Conservation (phyloP, 192 early-diverging fungal genomes). For the Geosiphon pyriformis region DNA sequence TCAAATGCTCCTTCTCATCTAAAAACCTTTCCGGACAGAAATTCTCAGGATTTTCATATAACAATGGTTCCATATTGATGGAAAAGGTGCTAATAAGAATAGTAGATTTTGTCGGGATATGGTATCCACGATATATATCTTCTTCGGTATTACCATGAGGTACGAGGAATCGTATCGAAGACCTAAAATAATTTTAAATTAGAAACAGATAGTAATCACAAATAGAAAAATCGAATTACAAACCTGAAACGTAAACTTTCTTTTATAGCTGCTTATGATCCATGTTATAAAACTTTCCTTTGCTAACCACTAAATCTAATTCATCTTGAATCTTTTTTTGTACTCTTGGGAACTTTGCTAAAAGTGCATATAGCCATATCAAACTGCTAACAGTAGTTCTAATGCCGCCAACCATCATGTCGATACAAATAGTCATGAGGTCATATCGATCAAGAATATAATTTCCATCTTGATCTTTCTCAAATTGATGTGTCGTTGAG, state of each 20-base stretch:
- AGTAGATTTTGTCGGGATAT: background rate
- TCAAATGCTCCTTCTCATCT: background rate
- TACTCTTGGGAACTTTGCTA: background rate
- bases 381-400: background rate
- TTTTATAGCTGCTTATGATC: slow-evolving; percentile 2
- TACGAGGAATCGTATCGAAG: no score
- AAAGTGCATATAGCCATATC: background rate
- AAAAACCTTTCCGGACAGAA: slow-evolving; percentile 7
- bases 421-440: background rate
- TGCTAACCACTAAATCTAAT: background rate
- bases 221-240: background rate
- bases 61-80: background rate
- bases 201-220: background rate
- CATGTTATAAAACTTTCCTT: background rate
- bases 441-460: background rate
- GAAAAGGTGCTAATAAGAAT: background rate
- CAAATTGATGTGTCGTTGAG: background rate
- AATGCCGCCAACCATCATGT: background rate
- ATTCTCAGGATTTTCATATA: background rate
- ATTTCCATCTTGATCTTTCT: background rate
- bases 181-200: background rate
- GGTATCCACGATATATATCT: slow-evolving; percentile 4
- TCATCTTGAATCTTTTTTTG: background rate
- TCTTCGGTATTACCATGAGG: background rate
- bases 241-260: slow-evolving; percentile 9